phyloP scores from a whole-genome alignment of 306 rosid species.

The Coriaria nepalensis region DNA sequence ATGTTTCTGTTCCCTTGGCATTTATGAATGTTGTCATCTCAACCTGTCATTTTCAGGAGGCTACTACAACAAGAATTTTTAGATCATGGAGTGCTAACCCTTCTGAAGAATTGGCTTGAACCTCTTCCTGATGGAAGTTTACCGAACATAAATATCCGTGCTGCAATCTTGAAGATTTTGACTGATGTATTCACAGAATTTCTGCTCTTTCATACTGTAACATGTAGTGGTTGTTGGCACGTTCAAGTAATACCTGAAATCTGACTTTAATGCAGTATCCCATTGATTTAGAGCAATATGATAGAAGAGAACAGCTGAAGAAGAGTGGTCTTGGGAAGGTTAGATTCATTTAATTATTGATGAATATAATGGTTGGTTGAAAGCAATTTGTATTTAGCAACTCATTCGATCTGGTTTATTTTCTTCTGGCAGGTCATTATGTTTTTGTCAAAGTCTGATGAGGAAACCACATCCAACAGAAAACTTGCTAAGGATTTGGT shows the following conservation, averaged over 20 bases:
- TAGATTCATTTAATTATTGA: constrained; percentile 3
- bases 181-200: constrained; percentile 47
- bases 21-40: neutral
- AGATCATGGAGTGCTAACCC: constrained; percentile 79
- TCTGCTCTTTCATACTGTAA: constrained; percentile 9
- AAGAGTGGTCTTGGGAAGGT: constrained; percentile 97
- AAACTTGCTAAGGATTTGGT: constrained; percentile 87
- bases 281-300: constrained; percentile 78
- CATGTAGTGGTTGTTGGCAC: constrained; percentile 1
- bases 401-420: constrained; percentile 5
- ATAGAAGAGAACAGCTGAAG: constrained; percentile 91
- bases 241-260: constrained; percentile 14
- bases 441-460: constrained; percentile 86
- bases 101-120: constrained; percentile 89
- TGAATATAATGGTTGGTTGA: neutral
- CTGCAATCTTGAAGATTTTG: constrained; percentile 70
- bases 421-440: constrained; percentile 56
- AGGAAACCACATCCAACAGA: constrained; percentile 73
- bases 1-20: neutral
- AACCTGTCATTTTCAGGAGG: constrained; percentile 36
- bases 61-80: constrained; percentile 85
- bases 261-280: constrained; percentile 55
- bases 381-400: constrained; percentile 3
- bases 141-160: constrained; percentile 77
- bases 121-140: constrained; percentile 96